Conservation (phyloP, 768 basidiomycete species). For the Lactifluus volemus region DNA sequence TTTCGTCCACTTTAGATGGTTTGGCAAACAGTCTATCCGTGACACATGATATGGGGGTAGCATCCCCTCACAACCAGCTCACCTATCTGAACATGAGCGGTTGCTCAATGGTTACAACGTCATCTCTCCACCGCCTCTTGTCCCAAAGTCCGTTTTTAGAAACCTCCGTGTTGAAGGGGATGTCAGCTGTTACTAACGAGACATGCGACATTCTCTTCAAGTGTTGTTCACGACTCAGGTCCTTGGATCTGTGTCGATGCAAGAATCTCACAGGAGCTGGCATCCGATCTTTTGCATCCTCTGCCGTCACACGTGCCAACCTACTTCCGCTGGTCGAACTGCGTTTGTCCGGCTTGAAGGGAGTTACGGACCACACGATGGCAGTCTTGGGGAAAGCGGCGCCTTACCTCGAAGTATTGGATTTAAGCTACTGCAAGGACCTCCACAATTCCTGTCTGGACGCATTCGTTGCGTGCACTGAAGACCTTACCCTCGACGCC, state of each 20-base stretch:
- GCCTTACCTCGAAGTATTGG: constrained; percentile 68
- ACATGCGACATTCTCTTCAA: constrained; percentile 62
- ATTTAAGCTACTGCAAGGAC: constrained; percentile 64
- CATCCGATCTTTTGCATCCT: constrained; percentile 39
- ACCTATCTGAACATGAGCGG: constrained; percentile 65
- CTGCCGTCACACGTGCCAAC: constrained; percentile 38
- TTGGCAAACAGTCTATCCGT: constrained; percentile 49
- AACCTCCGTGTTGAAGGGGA: constrained; percentile 55
- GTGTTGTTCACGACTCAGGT: constrained; percentile 45
- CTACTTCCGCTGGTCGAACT: constrained; percentile 52
- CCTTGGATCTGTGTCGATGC: constrained; percentile 68
- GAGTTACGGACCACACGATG: constrained; percentile 53
- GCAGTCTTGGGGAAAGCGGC: constrained; percentile 56
- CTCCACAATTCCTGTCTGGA: constrained; percentile 71
- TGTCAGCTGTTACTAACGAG: constrained; percentile 58
- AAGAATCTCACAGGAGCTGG: constrained; percentile 57
- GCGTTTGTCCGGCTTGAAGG: constrained; percentile 56
- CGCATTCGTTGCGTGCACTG: constrained; percentile 53
- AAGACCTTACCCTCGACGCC: constrained; percentile 33
- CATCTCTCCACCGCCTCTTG: constrained; percentile 62
- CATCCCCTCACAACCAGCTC: constrained; percentile 52
- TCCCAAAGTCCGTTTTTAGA: constrained; percentile 52
- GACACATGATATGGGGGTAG: constrained; percentile 27
- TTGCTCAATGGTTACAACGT: constrained; percentile 55
- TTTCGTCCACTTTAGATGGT: constrained; percentile 40